Conservation (phyloP, 139 green algal species). For the Chlamydomonas sphaeroides region DNA sequence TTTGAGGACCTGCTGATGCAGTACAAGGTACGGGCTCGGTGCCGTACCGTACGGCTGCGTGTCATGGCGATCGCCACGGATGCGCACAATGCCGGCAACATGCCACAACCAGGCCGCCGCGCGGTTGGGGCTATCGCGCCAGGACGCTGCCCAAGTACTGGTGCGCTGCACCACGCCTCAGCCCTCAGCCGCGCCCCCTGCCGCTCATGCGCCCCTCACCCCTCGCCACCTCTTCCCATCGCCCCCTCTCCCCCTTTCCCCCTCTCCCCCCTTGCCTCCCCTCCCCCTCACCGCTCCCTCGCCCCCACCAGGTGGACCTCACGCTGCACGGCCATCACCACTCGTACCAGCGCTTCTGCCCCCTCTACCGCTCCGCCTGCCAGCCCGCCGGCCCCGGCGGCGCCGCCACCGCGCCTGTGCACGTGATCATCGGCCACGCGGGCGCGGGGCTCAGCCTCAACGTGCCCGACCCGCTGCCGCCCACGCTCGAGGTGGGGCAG, state of each 20-base stretch:
- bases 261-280: neutral
- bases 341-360: conserved; percentile 78
- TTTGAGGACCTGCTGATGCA: conserved; percentile 57
- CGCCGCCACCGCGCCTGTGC: conserved; percentile 53
- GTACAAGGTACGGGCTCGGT: conserved; percentile 48
- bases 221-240: no score
- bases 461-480: conserved; percentile 30
- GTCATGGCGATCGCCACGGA: no score
- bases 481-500: conserved; percentile 45
- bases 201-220: no score
- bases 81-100: no score
- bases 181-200: no score
- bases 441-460: conserved; percentile 58
- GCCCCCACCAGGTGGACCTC: conserved; percentile 65
- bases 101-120: no score
- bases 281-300: no score
- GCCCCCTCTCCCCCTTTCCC: neutral
- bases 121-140: no score
- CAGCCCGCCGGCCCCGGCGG: conserved; percentile 38
- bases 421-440: conserved; percentile 76
- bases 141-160: no score
- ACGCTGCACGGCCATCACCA: conserved; percentile 78
- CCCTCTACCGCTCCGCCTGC: conserved; percentile 42
- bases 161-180: no score
- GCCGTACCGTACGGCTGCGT: no score